Conservation (phyloP, 148 eudicot genomes). For the Cornus controversa region DNA sequence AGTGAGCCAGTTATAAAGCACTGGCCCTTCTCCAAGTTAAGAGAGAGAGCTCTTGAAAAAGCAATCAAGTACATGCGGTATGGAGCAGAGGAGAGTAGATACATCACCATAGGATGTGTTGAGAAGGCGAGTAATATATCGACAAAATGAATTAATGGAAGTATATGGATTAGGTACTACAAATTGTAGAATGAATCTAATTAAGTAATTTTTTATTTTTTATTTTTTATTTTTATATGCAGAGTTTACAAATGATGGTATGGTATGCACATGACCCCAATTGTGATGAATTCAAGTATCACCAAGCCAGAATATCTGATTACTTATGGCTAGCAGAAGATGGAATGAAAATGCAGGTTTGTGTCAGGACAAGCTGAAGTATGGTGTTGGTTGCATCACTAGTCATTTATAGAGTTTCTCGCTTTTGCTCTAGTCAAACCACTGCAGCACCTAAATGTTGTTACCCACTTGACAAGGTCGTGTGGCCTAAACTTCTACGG, state of each 20-base stretch:
- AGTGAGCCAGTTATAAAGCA: conserved; percentile 30
- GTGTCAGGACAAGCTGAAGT: not conserved
- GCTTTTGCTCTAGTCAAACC: too few species aligned
- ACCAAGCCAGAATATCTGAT: conserved; percentile 47
- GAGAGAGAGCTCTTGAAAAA: conserved; percentile 29
- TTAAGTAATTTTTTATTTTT: too few species aligned
- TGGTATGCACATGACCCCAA: conserved; percentile 52
- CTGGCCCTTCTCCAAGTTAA: conserved; percentile 37
- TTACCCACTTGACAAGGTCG: too few species aligned
- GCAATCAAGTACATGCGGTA: conserved; percentile 35
- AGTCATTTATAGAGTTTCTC: too few species aligned
- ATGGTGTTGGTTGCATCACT: too few species aligned
- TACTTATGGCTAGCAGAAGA: conserved; percentile 50
- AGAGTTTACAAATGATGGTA: conserved; percentile 61
- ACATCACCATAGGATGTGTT: conserved; percentile 39
- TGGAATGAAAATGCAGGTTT: conserved; percentile 49
- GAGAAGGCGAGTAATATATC: conserved; percentile 22
- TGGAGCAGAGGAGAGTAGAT: conserved; percentile 32
- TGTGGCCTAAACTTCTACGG: too few species aligned
- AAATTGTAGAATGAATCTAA: too few species aligned
- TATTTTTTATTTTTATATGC: not conserved
- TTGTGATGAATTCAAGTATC: conserved; percentile 45
- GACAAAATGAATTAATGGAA: not conserved
- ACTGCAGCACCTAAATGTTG: too few species aligned
- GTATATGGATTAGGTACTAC: too few species aligned